Percentiles rank a stretch among this genome's conserved stretches.
Evolutionary conservation across 1,284 basidiomycete genomes (phyloP).

Genomic region (Ganoderma sinense): DNA sequence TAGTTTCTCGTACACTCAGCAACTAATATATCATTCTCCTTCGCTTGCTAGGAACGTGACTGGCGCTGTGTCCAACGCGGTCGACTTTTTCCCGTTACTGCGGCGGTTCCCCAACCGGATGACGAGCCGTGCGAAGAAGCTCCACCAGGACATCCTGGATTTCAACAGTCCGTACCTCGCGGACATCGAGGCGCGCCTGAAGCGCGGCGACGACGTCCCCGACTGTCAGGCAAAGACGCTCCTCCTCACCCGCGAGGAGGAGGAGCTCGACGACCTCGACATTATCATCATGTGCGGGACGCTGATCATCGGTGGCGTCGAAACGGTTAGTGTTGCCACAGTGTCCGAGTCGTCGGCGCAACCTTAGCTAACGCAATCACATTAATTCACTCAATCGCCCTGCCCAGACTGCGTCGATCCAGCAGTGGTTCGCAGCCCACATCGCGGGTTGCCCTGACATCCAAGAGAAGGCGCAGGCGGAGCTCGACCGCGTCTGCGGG

Average conservation of each 20-base stretch:
- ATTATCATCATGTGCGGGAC: conserved; percentile 47
- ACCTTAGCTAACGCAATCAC: conserved; percentile 8
- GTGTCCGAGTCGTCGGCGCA: background rate
- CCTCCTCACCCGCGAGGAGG: conserved; percentile 42
- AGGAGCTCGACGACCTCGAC: conserved; percentile 47
- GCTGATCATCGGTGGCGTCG: conserved; percentile 51
- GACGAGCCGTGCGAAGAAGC: conserved; percentile 12
- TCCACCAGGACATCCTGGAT: conserved; percentile 44
- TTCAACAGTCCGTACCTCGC: conserved; percentile 36
- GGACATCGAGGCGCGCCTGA: conserved; percentile 30
- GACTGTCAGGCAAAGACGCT: conserved; percentile 47
- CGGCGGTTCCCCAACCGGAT: background rate
- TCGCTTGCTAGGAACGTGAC: background rate
- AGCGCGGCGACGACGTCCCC: conserved; percentile 35
- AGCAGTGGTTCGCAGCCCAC: conserved; percentile 32
- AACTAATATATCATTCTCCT: background rate
- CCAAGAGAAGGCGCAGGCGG: conserved; percentile 23
- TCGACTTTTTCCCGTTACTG: background rate
- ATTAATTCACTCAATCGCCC: background rate
- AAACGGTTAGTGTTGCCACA: conserved; percentile 42
- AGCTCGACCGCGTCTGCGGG: conserved; percentile 3
- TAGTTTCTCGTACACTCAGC: background rate
- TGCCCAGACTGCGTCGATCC: conserved; percentile 32
- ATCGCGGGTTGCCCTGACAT: conserved; percentile 28
- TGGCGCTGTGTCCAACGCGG: background rate